A percentile compares a stretch with the other conserved stretches of the same genome.
Conservation (phyloP, 306 rosid genomes). For the Acacia melanoxylon region DNA sequence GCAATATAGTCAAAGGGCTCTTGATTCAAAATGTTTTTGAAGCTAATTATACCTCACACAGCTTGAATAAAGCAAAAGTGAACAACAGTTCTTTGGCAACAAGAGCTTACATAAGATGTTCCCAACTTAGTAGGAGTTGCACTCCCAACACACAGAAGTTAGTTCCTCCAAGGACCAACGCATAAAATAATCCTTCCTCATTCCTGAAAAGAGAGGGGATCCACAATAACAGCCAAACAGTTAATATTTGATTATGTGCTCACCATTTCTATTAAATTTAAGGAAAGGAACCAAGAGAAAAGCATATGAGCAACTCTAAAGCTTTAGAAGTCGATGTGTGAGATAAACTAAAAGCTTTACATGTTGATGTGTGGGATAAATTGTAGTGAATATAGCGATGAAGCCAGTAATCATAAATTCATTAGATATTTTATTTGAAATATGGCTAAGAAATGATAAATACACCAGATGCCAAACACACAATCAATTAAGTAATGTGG, state of each 20-base stretch:
- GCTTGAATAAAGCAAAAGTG: constrained; percentile 3
- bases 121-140: constrained; percentile 34
- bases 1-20: constrained; percentile 15
- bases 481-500: too few relatives aligned
- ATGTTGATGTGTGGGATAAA: too few relatives aligned
- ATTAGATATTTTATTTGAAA: too few relatives aligned
- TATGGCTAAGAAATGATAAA: too few relatives aligned
- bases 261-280: neutral
- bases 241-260: neutral
- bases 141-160: constrained; percentile 93
- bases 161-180: constrained; percentile 96
- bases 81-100: neutral
- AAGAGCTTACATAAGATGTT: too few relatives aligned
- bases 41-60: constrained; percentile 24
- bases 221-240: constrained; percentile 1
- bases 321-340: too few relatives aligned
- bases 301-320: too few relatives aligned
- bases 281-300: neutral
- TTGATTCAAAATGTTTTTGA: constrained; percentile 27
- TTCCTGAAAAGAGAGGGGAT: neutral
- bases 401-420: too few relatives aligned
- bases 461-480: too few relatives aligned
- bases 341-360: too few relatives aligned
- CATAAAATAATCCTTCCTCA: constrained; percentile 86
- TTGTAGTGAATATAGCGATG: too few relatives aligned